Evolutionary conservation across 148 eudicot genomes (phyloP).

Genomic region (Pouteria glomerata): DNA sequence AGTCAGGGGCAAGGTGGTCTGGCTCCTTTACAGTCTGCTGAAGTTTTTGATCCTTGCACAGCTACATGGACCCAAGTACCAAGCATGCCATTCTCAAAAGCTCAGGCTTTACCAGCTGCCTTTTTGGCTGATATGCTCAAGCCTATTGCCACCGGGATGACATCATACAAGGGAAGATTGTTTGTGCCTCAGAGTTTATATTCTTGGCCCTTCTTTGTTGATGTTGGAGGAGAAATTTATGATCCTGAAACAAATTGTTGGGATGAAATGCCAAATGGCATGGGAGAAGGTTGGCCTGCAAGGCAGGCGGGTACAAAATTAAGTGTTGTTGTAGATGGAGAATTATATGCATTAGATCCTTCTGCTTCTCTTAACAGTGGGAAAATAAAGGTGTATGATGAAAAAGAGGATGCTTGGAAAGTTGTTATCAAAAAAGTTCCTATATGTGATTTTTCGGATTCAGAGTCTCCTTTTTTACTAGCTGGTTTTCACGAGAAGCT

Average conservation of each 20-base stretch:
- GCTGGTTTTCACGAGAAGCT: slow-evolving; percentile 74
- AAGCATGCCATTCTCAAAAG: slow-evolving; percentile 92
- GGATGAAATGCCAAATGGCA: slow-evolving; percentile 90
- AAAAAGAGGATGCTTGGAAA: slow-evolving; percentile 74
- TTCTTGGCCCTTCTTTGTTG: slow-evolving; percentile 97
- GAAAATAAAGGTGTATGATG: slow-evolving; percentile 70
- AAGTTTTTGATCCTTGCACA: slow-evolving; percentile 72
- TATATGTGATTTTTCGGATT: slow-evolving; percentile 37
- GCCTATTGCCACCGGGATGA: slow-evolving; percentile 96
- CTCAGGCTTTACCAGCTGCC: slow-evolving; percentile 79
- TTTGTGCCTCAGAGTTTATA: slow-evolving; percentile 94
- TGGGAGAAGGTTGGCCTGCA: slow-evolving; percentile 99
- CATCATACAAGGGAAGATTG: slow-evolving; percentile 77
- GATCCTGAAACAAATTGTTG: slow-evolving; percentile 83
- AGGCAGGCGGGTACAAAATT: slow-evolving; percentile 92
- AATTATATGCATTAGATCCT: slow-evolving; percentile 84
- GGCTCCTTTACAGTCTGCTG: slow-evolving; percentile 85
- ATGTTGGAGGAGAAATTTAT: slow-evolving; percentile 93
- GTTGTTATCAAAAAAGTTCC: slow-evolving; percentile 53
- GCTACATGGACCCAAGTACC: slow-evolving; percentile 78
- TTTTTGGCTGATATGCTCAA: slow-evolving; percentile 79
- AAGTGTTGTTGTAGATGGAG: slow-evolving; percentile 70
- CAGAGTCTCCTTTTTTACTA: slow-evolving; percentile 85
- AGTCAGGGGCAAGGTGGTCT: slow-evolving; percentile 61
- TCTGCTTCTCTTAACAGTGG: slow-evolving; percentile 69